A percentile compares a stretch with the other conserved stretches of the same genome.
Conservation (phyloP, 208 protist species). For the Acanthamoeba polyphaga region DNA sequence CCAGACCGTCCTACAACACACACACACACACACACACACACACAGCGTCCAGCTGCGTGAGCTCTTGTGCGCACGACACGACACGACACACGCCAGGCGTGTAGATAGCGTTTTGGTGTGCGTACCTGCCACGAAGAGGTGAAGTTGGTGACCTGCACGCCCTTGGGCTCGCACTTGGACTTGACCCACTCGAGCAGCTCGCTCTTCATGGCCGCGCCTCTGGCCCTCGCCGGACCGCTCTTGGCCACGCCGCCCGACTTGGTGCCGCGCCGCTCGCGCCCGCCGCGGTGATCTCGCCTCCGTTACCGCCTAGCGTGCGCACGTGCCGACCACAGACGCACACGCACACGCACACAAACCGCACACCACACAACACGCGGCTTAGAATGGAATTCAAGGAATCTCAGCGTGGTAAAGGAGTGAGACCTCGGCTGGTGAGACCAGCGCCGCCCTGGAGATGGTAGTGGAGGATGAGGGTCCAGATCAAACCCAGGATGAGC, state of each 20-base stretch:
- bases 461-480: slow-evolving; percentile 73
- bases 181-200: slow-evolving; percentile 71
- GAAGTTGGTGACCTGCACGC: slow-evolving; percentile 67
- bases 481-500: slow-evolving; percentile 74
- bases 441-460: slow-evolving; percentile 68
- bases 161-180: slow-evolving; percentile 33
- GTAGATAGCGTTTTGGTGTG: neutral
- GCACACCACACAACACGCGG: too few relatives aligned
- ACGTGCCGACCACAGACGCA: neutral
- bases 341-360: neutral
- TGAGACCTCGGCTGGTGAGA: slow-evolving; percentile 18
- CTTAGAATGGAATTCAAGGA: too few relatives aligned
- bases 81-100: too few relatives aligned
- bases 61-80: too few relatives aligned
- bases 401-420: neutral
- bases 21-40: too few relatives aligned
- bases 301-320: neutral
- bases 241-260: slow-evolving; percentile 21
- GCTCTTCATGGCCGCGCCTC: slow-evolving; percentile 35
- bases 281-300: neutral
- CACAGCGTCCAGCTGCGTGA: neutral
- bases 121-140: slow-evolving; percentile 53
- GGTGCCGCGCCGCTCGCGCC: slow-evolving; percentile 13
- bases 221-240: neutral
- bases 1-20: slow-evolving; percentile 42